Conservation (phyloP, 225 moss, liverwort and hornwort genomes). For the Sphagnum contortum region DNA sequence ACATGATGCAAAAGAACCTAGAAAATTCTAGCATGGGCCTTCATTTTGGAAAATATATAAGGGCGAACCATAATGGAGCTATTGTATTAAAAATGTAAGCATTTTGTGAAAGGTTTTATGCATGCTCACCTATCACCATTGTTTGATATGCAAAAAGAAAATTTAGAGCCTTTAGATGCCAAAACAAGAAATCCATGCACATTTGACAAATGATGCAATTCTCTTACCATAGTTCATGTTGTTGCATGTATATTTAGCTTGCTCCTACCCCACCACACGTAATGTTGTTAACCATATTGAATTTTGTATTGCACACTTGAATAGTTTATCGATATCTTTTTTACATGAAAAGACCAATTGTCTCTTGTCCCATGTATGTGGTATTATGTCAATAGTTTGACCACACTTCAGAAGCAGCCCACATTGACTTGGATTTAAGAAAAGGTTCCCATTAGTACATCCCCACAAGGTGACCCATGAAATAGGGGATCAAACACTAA, state of each 20-base stretch:
- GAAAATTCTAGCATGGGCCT: no score
- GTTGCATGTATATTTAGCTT: constrained; percentile 34
- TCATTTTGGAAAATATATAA: no score
- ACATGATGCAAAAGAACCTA: no score
- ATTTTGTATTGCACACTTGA: neutral
- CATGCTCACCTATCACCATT: constrained; percentile 30
- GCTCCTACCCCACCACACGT: constrained; percentile 6
- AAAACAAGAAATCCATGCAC: constrained; percentile 40
- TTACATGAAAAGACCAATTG: no score
- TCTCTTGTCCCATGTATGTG: no score
- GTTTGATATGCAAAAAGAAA: constrained; percentile 29
- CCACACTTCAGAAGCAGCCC: no score
- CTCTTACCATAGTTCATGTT: constrained; percentile 50
- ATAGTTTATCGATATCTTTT: neutral
- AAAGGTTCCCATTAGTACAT: no score
- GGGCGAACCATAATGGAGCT: neutral
- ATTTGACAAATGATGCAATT: constrained; percentile 37
- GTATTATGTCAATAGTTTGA: no score
- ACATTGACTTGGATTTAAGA: no score
- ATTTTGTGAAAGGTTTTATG: neutral
- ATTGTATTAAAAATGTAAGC: neutral
- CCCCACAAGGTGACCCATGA: neutral
- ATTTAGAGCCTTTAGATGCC: constrained; percentile 45
- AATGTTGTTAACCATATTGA: neutral
- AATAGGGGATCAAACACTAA: neutral